Evolutionary conservation across 78 protist genomes (phyloP).

Genomic region (Speleostelium caveatum): DNA sequence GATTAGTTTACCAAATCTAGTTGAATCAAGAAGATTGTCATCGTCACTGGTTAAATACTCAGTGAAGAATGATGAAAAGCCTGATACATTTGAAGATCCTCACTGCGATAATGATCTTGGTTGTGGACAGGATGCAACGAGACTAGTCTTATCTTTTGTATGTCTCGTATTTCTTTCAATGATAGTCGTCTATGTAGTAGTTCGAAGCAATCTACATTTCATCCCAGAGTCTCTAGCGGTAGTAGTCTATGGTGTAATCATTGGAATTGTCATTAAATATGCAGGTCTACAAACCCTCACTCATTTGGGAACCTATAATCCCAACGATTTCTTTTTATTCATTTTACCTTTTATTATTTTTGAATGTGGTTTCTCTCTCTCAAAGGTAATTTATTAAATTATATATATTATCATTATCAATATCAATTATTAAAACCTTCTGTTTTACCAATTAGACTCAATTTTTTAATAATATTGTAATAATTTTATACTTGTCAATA

Average conservation of each 20-base stretch:
- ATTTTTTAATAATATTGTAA: constrained; percentile 88
- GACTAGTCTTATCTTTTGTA: constrained; percentile 8
- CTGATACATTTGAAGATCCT: no score
- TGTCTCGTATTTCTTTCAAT: constrained; percentile 7
- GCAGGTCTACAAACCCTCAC: constrained; percentile 5
- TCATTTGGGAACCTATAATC: constrained; percentile 7
- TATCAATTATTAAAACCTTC: no score
- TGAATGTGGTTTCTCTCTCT: constrained; percentile 90
- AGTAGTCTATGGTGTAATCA: constrained; percentile 24
- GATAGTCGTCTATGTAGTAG: not conserved
- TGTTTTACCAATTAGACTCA: not conserved
- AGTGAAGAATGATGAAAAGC: no score
- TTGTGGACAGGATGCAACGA: constrained; percentile 32
- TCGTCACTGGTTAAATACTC: no score
- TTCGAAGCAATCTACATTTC: constrained; percentile 6
- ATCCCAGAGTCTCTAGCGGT: constrained; percentile 58
- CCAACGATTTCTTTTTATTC: constrained; percentile 88
- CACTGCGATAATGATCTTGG: no score
- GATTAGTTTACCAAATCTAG: no score
- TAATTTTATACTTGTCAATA: constrained; percentile 87
- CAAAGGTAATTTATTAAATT: constrained; percentile 7
- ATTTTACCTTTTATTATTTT: constrained; percentile 95
- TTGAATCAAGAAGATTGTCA: no score
- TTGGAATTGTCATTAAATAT: constrained; percentile 39
- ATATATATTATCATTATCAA: no score